Percentiles rank a stretch among this genome's conserved stretches.
These are phyloP conservation scores for Thelonectria blattea DNA, from an alignment of 2,329 filamentous ascomycete genomes.

Conservation along the genomic window DNA sequence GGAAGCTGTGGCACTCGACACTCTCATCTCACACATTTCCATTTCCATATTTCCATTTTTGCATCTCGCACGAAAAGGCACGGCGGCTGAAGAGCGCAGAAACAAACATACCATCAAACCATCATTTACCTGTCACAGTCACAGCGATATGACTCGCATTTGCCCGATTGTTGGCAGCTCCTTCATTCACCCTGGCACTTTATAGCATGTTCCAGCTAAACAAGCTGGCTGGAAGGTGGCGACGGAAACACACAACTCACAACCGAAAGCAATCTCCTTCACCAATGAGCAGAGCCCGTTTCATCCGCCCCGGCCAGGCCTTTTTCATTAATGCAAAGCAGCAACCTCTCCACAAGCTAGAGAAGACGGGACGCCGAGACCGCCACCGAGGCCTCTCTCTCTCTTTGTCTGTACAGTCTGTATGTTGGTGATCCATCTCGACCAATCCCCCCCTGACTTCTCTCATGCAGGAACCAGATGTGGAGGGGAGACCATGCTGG, in stretches of 20 bases:
- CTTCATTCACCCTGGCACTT: conserved; percentile 11
- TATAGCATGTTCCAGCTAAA: conserved; percentile 16
- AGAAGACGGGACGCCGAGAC: neutral
- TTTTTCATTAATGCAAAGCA: conserved; percentile 18
- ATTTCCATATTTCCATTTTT: neutral
- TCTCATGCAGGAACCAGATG: conserved; percentile 39
- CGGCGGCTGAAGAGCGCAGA: neutral
- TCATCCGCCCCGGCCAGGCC: conserved; percentile 6
- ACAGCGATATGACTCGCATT: conserved; percentile 6
- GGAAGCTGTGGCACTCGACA: neutral
- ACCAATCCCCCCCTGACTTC: conserved; percentile 18
- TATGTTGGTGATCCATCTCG: conserved; percentile 14
- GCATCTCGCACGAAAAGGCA: neutral
- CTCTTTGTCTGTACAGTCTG: no score
- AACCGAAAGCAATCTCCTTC: conserved; percentile 10
- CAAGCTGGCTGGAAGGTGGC: conserved; percentile 8
- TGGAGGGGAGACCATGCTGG: conserved; percentile 3
- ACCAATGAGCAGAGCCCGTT: conserved; percentile 9
- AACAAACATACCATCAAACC: neutral
- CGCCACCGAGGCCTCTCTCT: conserved; percentile 8
- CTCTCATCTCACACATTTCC: neutral
- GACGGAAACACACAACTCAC: conserved; percentile 4
- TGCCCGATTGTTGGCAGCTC: conserved; percentile 6
- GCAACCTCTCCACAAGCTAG: conserved; percentile 17
- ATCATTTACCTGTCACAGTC: neutral